Evolutionary conservation across 805 yeast species (phyloP), one percentile per base, ranked within the genome.

Genomic region (Ogataea paradorogensis): DNA sequence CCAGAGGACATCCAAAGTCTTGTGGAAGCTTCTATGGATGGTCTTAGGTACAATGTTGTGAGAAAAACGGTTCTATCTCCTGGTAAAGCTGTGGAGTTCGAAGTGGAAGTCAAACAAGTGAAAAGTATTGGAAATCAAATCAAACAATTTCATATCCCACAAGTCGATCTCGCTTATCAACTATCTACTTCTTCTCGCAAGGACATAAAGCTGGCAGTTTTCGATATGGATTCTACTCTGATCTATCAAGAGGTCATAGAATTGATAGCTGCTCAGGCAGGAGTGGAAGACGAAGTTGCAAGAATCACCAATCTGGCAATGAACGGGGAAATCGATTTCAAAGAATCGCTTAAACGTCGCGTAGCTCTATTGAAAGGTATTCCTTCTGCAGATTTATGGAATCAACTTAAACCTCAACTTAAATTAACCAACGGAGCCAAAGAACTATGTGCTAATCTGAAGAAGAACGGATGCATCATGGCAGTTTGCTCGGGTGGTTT

Each of bases 221-320:
- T 93, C 58, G 99, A 93, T 56, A 93, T 93, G 99, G 99, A 93
- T 67, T 89, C 97, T 0, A 93, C 99, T 0, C 68, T 93, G 57
- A 93, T 93, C 49, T 82, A 84, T 60, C 98, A 93, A 64, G 99
- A 93, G 65, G 97, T 93, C 27, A 93, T 93, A 51, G 99, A 93
- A 58, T 64, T 93, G 57, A 91, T 93, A 50, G 99, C 99, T 2
- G 88, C 88, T 0, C 83, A 86, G 53, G 98, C 96, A n/a, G 73
- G 76, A 50, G 95, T 93, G 24, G 96, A 93, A 56, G 79, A 73
- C 5, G 71, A 87, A 59, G 99, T 93, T 6, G 84, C 91, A 5
- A 84, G 73, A 22, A 90, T 93, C 52, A 93, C 99, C 2, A 87
- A 84, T 27, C 73, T 87, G 18, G 98, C 99, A 15, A 93, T 93